Conservation (phyloP, 768 basidiomycete genomes). For the Lactifluus echinatus region DNA sequence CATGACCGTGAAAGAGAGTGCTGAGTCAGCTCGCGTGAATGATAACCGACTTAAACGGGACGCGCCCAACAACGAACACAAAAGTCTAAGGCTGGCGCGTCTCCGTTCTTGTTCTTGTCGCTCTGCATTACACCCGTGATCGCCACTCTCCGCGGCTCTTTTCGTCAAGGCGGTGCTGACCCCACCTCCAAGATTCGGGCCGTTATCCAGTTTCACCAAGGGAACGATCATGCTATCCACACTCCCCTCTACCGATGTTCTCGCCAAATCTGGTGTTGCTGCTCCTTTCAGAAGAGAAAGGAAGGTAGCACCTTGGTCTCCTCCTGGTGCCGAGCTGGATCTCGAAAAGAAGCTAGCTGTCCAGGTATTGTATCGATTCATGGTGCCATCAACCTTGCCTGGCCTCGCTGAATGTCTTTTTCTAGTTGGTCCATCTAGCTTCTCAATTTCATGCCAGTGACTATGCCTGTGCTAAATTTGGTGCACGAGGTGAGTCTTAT, state of each 20-base stretch:
- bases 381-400: neutral
- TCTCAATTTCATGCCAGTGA: constrained; percentile 22
- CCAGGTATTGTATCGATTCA: constrained; percentile 5
- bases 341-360: constrained; percentile 18
- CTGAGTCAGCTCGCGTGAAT: neutral
- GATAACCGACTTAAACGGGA: neutral
- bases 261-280: neutral
- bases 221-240: constrained; percentile 11
- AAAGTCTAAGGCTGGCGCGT: neutral
- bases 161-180: neutral
- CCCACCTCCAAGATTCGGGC: neutral
- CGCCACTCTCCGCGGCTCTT: neutral
- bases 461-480: constrained; percentile 20
- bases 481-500: constrained; percentile 13
- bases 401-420: neutral
- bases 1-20: neutral
- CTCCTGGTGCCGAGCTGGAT: constrained; percentile 8
- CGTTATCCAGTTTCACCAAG: neutral
- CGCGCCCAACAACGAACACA: neutral
- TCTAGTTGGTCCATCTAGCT: constrained; percentile 20
- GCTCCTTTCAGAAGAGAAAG: neutral
- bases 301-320: neutral
- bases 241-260: constrained; percentile 4
- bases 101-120: neutral
- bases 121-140: neutral